Percentiles rank a stretch among this genome's conserved stretches.
Conservation (phyloP, 1,139 yeast genomes). For the Candida labiduridarum region DNA sequence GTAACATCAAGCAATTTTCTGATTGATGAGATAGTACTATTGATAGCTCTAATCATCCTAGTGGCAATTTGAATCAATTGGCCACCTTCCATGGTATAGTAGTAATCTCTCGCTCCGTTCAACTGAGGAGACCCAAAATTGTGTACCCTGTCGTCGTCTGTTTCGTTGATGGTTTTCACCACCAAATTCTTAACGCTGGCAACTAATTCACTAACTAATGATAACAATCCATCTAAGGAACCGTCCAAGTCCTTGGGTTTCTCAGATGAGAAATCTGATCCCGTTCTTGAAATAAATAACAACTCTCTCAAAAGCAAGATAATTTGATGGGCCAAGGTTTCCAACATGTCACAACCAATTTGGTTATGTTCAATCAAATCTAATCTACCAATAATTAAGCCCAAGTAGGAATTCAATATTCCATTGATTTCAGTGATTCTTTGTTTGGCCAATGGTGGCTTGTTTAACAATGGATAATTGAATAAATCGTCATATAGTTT, state of each 20-base stretch:
- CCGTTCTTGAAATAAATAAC: conserved; percentile 61
- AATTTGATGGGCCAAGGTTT: conserved; percentile 67
- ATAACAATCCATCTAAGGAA: conserved; percentile 57
- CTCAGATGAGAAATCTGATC: conserved; percentile 43
- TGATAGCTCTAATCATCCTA: conserved; percentile 62
- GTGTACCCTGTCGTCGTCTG: conserved; percentile 27
- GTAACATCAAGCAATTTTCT: conserved; percentile 49
- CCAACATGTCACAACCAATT: conserved; percentile 67
- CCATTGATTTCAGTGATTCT: conserved; percentile 77
- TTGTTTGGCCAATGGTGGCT: conserved; percentile 69
- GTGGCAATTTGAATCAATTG: conserved; percentile 63
- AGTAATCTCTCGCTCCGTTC: conserved; percentile 36
- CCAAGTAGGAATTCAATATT: conserved; percentile 69
- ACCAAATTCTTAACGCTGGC: conserved; percentile 65
- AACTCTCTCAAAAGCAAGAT: conserved; percentile 65
- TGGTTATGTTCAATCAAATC: conserved; percentile 76
- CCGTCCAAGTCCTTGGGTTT: conserved; percentile 53
- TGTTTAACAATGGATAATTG: conserved; percentile 44
- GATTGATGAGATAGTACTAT: conserved; percentile 50
- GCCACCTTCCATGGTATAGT: conserved; percentile 68
- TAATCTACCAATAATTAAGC: conserved; percentile 69
- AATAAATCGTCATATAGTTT: conserved; percentile 38
- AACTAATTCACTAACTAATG: conserved; percentile 67
- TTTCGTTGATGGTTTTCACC: conserved; percentile 50
- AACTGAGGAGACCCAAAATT: conserved; percentile 11